These are phyloP conservation scores for Pezicula rhizophila DNA, from an alignment of 2,329 filamentous ascomycete genomes.

Conservation along the genomic window DNA sequence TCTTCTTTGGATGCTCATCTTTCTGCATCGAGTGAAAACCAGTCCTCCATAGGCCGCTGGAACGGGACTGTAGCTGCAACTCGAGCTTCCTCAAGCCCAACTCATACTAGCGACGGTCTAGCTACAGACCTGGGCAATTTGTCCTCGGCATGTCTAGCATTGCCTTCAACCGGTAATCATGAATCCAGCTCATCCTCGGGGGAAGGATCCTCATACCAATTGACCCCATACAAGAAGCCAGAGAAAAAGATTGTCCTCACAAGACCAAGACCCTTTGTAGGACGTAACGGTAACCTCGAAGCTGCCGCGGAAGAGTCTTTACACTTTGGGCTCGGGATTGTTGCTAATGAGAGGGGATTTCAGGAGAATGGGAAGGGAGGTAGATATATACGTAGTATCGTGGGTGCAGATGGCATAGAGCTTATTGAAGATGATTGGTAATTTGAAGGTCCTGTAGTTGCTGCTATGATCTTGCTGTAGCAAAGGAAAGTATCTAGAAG, in stretches of 20 bases:
- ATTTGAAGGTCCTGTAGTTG: neutral
- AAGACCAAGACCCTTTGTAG: slow-evolving; percentile 10
- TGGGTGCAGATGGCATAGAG: neutral
- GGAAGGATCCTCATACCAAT: neutral
- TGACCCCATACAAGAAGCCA: neutral
- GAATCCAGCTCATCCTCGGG: neutral
- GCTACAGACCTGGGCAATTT: too few relatives aligned
- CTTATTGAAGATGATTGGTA: slow-evolving; percentile 16
- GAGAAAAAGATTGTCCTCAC: slow-evolving; percentile 12
- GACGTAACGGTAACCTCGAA: slow-evolving; percentile 2
- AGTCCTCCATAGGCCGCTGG: too few relatives aligned
- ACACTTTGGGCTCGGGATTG: slow-evolving; percentile 9
- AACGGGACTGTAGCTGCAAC: too few relatives aligned
- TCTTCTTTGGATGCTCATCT: too few relatives aligned
- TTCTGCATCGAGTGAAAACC: too few relatives aligned
- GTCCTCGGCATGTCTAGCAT: too few relatives aligned
- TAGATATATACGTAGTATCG: neutral
- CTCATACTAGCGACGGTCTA: too few relatives aligned
- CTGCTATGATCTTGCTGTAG: neutral
- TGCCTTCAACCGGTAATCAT: neutral
- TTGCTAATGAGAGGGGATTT: neutral
- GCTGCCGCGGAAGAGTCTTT: slow-evolving; percentile 1
- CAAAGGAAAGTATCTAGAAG: too few relatives aligned
- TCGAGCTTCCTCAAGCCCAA: too few relatives aligned
- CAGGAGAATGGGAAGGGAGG: neutral